Conservation (phyloP, 179 eudicot species). For the Beta corolliflora region DNA sequence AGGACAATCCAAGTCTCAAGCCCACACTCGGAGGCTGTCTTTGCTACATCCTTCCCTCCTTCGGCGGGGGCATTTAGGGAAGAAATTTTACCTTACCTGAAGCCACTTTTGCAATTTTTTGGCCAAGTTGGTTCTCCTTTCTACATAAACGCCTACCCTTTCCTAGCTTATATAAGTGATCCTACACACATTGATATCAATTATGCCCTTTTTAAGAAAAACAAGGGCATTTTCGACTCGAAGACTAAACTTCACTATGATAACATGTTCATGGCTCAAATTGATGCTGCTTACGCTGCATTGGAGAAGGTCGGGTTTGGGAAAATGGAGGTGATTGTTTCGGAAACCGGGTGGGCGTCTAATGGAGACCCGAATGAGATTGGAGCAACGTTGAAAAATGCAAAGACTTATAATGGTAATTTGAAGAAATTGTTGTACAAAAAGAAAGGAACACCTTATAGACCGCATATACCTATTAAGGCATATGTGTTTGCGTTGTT, state of each 20-base stretch:
- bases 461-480: constrained; percentile 53
- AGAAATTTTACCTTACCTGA: constrained; percentile 57
- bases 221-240: constrained; percentile 58
- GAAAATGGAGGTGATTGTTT: constrained; percentile 75
- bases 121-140: constrained; percentile 58
- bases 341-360: constrained; percentile 98
- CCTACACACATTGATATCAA: constrained; percentile 57
- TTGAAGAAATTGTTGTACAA: constrained; percentile 56
- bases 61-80: constrained; percentile 67
- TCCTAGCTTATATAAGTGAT: constrained; percentile 74
- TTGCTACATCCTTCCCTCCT: constrained; percentile 73
- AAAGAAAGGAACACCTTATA: constrained; percentile 80
- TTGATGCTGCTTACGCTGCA: constrained; percentile 77
- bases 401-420: constrained; percentile 64
- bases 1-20: constrained; percentile 54
- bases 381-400: constrained; percentile 58
- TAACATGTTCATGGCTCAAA: constrained; percentile 83
- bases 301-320: constrained; percentile 66
- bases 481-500: constrained; percentile 84
- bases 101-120: constrained; percentile 59
- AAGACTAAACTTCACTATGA: constrained; percentile 73
- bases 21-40: constrained; percentile 83
- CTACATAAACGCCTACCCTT: constrained; percentile 85
- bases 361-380: constrained; percentile 64
- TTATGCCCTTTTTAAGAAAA: constrained; percentile 65